Percentiles rank a stretch among this genome's conserved stretches.
Conservation (phyloP, 2,329 filamentous ascomycete genomes). For the Epicoccum sorghinum region DNA sequence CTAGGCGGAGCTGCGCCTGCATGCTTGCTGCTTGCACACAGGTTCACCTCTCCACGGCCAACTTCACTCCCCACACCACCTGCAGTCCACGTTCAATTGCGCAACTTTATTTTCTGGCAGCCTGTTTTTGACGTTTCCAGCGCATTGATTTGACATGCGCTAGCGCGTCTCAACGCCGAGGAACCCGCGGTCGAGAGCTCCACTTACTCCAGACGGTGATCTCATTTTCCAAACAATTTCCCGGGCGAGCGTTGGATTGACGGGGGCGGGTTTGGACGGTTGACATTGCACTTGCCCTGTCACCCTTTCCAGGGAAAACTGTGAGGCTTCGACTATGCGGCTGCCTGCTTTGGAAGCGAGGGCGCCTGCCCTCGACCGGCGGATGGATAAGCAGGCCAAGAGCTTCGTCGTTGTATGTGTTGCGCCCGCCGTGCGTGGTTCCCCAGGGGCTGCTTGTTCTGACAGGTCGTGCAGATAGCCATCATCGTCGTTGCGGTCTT, state of each 20-base stretch:
- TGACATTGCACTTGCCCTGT: constrained; percentile 10
- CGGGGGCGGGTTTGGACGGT: constrained; percentile 1
- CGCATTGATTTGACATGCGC: constrained; percentile 18
- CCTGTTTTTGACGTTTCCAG: constrained; percentile 8
- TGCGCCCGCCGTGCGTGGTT: not conserved
- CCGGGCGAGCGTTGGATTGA: constrained; percentile 13
- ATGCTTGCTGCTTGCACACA: constrained; percentile 1
- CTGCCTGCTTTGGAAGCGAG: constrained; percentile 32
- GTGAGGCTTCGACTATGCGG: constrained; percentile 29
- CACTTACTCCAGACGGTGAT: constrained; percentile 32
- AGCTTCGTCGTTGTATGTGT: constrained; percentile 39
- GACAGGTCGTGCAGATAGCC: constrained; percentile 30
- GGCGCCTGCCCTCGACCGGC: constrained; percentile 27
- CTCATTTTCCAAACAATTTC: constrained; percentile 29
- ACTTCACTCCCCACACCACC: not conserved
- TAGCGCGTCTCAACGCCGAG: constrained; percentile 27
- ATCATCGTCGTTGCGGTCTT: constrained; percentile 39
- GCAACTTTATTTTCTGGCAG: not conserved
- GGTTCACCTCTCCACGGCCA: not conserved
- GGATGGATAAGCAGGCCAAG: constrained; percentile 30
- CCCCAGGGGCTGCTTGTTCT: constrained; percentile 3
- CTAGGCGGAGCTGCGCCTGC: constrained; percentile 30
- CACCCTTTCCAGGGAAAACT: not conserved
- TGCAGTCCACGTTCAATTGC: constrained; percentile 10
- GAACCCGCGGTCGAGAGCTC: constrained; percentile 25